A percentile compares a stretch with the other conserved stretches of the same genome.
Conservation (phyloP, 371 early-diverging fungal species). For the Gilbertella persicaria region DNA sequence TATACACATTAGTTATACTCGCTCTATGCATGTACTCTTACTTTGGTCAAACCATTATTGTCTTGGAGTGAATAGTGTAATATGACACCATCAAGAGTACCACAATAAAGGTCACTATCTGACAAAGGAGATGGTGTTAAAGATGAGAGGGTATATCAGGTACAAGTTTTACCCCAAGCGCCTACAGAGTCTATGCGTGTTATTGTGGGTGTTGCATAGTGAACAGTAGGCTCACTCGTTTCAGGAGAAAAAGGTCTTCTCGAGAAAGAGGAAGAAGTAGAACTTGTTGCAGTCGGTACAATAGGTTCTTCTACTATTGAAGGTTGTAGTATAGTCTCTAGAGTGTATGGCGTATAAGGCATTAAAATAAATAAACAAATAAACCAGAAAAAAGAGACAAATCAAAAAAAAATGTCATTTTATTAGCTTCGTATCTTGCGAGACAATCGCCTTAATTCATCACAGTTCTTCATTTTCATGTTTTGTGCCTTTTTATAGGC, state of each 20-base stretch:
- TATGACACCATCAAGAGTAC: constrained; percentile 74
- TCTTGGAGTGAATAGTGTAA: constrained; percentile 65
- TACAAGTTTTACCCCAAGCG: constrained; percentile 52
- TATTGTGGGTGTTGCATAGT: constrained; percentile 30
- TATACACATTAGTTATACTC: neutral
- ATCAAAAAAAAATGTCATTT: neutral
- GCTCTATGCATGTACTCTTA: constrained; percentile 22
- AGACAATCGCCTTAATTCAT: constrained; percentile 33
- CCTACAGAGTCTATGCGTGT: constrained; percentile 50
- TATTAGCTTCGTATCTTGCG: constrained; percentile 10
- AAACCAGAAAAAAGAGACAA: neutral
- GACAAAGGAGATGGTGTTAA: constrained; percentile 3
- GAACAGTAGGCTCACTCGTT: constrained; percentile 17
- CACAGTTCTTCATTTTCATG: constrained; percentile 37
- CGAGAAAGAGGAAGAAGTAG: constrained; percentile 35
- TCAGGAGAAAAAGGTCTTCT: constrained; percentile 33
- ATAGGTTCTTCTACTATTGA: constrained; percentile 25
- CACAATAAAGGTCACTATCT: constrained; percentile 73
- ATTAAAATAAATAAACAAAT: constrained; percentile 10
- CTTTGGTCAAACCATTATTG: constrained; percentile 32
- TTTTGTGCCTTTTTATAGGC: constrained; percentile 34
- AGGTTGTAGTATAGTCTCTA: constrained; percentile 42
- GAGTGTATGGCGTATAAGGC: constrained; percentile 52
- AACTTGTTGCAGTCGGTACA: constrained; percentile 16
- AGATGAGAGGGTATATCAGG: neutral